Evolutionary conservation across 2,329 filamentous ascomycete species (phyloP).

Genomic region (Cladorrhinum sp.): DNA sequence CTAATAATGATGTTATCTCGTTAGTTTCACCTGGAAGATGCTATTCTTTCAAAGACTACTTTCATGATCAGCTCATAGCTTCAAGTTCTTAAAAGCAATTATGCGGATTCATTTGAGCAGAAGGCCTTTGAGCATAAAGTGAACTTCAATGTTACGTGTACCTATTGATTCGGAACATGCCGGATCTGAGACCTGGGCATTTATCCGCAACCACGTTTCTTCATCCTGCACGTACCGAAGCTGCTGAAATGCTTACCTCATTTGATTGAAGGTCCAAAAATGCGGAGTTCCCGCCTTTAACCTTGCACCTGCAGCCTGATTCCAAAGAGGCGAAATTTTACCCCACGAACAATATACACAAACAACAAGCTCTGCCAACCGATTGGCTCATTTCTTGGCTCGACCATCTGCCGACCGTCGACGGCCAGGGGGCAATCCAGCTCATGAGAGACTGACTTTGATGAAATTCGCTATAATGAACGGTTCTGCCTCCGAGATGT

Average conservation of each 20-base stretch:
- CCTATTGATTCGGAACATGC: background rate
- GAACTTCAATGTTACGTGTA: too few species aligned
- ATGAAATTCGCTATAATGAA: background rate
- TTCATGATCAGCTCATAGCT: too few species aligned
- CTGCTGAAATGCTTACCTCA: conserved; percentile 6
- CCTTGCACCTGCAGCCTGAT: conserved; percentile 1
- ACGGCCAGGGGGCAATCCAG: background rate
- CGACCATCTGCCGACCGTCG: conserved; percentile 6
- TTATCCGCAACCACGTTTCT: conserved; percentile 4
- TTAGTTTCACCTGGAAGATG: too few species aligned
- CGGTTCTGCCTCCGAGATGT: background rate
- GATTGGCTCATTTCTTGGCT: background rate
- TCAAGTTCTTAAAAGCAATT: too few species aligned
- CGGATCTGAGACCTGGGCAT: background rate
- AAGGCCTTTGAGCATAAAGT: too few species aligned
- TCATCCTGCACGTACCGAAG: background rate
- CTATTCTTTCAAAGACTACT: too few species aligned
- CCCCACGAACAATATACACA: conserved; percentile 6
- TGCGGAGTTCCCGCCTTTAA: background rate
- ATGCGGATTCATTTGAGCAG: too few species aligned
- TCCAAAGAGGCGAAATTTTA: background rate
- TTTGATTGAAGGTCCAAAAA: background rate
- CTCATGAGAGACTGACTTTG: background rate
- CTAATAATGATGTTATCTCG: too few species aligned
- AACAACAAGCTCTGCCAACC: background rate